These are phyloP conservation scores for Mimosa pudica DNA, from an alignment of 306 rosid species.

Conservation along the genomic window DNA sequence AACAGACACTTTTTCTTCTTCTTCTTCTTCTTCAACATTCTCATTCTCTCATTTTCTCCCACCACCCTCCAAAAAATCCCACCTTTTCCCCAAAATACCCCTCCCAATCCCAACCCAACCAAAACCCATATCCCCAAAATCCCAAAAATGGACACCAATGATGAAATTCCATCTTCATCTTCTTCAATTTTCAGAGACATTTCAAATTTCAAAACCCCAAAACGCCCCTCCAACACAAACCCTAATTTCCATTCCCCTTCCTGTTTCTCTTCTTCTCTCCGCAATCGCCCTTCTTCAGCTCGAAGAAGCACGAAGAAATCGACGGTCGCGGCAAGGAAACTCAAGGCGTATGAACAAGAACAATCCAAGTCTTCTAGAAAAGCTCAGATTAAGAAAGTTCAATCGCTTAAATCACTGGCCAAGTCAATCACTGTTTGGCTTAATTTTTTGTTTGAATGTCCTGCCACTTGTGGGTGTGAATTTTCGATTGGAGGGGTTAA, in stretches of 20 bases:
- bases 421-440: constrained; percentile 91
- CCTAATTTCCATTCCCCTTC: constrained; percentile 53
- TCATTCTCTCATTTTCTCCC: background rate
- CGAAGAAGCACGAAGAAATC: constrained; percentile 33
- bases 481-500: constrained; percentile 37
- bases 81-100: background rate
- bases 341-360: constrained; percentile 70
- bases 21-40: background rate
- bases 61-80: background rate
- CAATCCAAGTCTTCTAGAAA: constrained; percentile 74
- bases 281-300: background rate
- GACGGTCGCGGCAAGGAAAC: constrained; percentile 43
- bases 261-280: constrained; percentile 40
- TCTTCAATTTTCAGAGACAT: constrained; percentile 71
- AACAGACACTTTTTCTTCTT: background rate
- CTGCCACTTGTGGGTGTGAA: constrained; percentile 71
- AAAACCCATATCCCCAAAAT: background rate
- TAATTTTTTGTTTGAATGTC: constrained; percentile 77
- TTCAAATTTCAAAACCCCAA: constrained; percentile 83
- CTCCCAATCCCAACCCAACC: too few species aligned
- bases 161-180: constrained; percentile 33
- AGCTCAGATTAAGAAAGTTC: constrained; percentile 56
- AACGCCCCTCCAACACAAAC: constrained; percentile 43
- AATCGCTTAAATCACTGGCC: constrained; percentile 72
- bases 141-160: constrained; percentile 50